A percentile compares a stretch with the other conserved stretches of the same genome.
Conservation (phyloP, 345 rosid species). For the Litchi chinensis region DNA sequence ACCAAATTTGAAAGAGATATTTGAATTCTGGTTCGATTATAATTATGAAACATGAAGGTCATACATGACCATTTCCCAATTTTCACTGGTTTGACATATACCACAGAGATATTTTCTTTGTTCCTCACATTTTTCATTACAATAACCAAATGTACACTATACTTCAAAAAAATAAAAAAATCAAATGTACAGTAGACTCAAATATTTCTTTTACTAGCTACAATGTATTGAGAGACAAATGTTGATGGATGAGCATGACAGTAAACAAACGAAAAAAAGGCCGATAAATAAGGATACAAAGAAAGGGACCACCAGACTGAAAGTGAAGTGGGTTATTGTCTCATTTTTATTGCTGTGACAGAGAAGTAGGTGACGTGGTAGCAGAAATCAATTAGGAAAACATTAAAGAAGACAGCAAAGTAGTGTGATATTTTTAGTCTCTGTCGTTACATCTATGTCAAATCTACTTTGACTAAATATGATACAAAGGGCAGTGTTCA, state of each 20-base stretch:
- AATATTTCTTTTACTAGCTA: too few species aligned
- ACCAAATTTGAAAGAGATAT: too few species aligned
- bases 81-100: too few species aligned
- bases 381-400: neutral
- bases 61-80: too few species aligned
- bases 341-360: slow-evolving; percentile 12
- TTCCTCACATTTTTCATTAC: too few species aligned
- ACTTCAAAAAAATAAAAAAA: neutral
- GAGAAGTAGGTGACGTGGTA: slow-evolving; percentile 16
- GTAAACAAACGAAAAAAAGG: slow-evolving; percentile 13
- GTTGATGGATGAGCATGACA: neutral
- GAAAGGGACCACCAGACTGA: neutral
- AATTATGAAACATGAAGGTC: neutral
- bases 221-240: neutral
- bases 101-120: too few species aligned
- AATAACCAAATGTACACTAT: neutral
- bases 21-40: too few species aligned
- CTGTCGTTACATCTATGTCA: neutral
- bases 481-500: neutral
- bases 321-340: slow-evolving; percentile 7
- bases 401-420: slow-evolving; percentile 21
- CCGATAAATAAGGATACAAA: neutral
- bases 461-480: neutral
- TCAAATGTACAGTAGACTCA: neutral
- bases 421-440: neutral